phyloP scores from a whole-genome alignment of 202 grass and related monocot genomes.

The Carex sylvatica region DNA sequence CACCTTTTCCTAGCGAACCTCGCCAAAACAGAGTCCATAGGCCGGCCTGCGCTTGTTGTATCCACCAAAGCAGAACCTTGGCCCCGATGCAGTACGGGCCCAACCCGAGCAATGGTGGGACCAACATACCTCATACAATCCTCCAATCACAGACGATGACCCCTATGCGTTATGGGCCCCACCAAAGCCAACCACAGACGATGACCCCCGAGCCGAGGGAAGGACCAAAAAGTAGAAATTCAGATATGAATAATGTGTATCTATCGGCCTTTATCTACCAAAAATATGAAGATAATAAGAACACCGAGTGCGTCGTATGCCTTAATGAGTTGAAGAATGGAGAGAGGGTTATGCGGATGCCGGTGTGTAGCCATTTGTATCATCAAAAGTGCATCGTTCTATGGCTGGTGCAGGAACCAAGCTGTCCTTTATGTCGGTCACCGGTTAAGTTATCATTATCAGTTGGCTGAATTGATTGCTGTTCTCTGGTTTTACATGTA shows the following conservation, averaged over 20 bases:
- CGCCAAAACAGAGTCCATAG: background rate
- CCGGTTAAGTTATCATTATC: background rate
- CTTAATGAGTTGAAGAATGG: background rate
- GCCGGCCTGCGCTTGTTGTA: background rate
- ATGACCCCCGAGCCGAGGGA: background rate
- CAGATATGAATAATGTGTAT: background rate
- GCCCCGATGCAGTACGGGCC: background rate
- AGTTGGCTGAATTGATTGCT: background rate
- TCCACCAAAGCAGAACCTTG: background rate
- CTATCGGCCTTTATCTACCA: background rate
- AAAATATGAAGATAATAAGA: background rate
- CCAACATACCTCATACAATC: background rate
- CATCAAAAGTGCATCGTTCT: slow-evolving; percentile 9
- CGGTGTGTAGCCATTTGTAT: slow-evolving; percentile 17
- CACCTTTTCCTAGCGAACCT: background rate
- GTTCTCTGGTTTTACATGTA: background rate
- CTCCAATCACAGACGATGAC: slow-evolving; percentile 2
- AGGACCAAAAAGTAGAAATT: background rate
- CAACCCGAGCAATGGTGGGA: background rate
- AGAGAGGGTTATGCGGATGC: background rate
- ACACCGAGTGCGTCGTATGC: slow-evolving; percentile 6
- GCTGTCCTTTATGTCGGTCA: slow-evolving; percentile 21
- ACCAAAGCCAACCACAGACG: background rate
- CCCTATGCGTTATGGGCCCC: background rate
- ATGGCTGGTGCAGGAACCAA: slow-evolving; percentile 3